Base-by-base conservation (phyloP, 1,284 basidiomycete genomes). In the Ustilago esculenta region DNA sequence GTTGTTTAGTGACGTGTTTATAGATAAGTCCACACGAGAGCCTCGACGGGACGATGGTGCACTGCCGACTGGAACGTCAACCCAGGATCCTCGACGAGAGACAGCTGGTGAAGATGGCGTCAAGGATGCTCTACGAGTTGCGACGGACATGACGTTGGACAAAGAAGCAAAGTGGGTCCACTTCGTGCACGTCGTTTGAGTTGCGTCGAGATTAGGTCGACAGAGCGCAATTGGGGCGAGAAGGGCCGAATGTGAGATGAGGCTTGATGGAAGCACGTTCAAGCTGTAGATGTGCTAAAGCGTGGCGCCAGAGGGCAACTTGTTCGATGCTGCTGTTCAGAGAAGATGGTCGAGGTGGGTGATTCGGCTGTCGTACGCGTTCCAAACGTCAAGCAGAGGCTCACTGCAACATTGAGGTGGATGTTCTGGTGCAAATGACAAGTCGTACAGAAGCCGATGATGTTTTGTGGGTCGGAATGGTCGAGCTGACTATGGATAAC, bases 21-120 rank as follows among this genome's bases (percentile, higher is more conserved):
- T 37, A 11, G 60, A 48, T 15, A 64, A 43, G 43, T 64, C 59
- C 34, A 51, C 59, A 20, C 59, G 59, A 14, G 59, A 63, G 24
- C 52, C 59, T 33, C 59, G 47, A 40, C 52, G 59, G 20, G 59
- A 63, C 15, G 53, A 32, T 29, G 53, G 52, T 9, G 53, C 48
- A 32, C 52, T 56, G 36, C n/a, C 44, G 7, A 34, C 32, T 8
- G 52, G 48, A 39, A 52, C 35, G 40, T 63, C 54, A n/a, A 57
- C 60, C 60, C 60, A 57, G n/a, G 60, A 64, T 21, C 44, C 54
- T 53, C 60, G 60, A 52, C 54, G 60, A 18, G 60, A 64, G 35
- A 44, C 29, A 25, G 53, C 60, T 40, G 60, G 60, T 18, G 60
- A 64, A 48, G 60, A 64, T 44, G 54, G 53, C 36, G 60, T 64